A percentile compares a stretch with the other conserved stretches of the same genome.
Evolutionary conservation across 305 asterid genomes (phyloP).

Genomic region (Striga hermonthica): DNA sequence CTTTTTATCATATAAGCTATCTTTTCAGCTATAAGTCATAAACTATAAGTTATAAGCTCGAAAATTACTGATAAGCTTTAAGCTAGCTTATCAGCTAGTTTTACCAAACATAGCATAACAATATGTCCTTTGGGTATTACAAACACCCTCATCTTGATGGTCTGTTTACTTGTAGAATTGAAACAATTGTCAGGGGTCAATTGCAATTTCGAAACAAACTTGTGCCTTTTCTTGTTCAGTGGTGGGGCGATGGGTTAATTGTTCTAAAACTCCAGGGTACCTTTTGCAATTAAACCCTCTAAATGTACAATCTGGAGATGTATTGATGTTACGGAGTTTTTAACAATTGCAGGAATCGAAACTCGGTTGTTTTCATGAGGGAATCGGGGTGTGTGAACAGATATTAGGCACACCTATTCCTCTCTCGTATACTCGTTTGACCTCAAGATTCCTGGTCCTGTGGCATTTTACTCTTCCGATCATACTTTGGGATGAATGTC

Average conservation of each 20-base stretch:
- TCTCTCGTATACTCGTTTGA: conserved; percentile 87
- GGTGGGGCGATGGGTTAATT: background rate
- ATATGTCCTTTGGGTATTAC: background rate
- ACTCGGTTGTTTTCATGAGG: conserved; percentile 78
- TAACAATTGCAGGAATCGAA: conserved; percentile 67
- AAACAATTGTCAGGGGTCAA: background rate
- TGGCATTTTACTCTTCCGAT: conserved; percentile 98
- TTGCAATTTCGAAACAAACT: background rate
- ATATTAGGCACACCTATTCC: conserved; percentile 86
- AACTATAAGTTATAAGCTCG: too few relatives aligned
- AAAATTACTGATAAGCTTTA: too few relatives aligned
- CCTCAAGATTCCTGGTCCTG: conserved; percentile 88
- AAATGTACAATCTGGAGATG: background rate
- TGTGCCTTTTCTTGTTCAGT: background rate
- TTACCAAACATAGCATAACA: too few relatives aligned
- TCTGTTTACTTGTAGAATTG: background rate
- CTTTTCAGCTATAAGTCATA: too few relatives aligned
- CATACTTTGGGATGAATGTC: conserved; percentile 96
- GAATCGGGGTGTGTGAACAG: conserved; percentile 81
- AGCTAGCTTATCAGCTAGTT: too few relatives aligned
- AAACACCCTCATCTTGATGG: background rate
- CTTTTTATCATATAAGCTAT: too few relatives aligned
- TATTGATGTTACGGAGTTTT: conserved; percentile 5
- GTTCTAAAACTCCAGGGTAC: background rate
- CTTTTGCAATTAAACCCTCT: background rate